Percentiles rank a stretch among this genome's conserved stretches.
phyloP scores from a whole-genome alignment of 1,284 basidiomycete species.

The Bjerkandera adusta region DNA sequence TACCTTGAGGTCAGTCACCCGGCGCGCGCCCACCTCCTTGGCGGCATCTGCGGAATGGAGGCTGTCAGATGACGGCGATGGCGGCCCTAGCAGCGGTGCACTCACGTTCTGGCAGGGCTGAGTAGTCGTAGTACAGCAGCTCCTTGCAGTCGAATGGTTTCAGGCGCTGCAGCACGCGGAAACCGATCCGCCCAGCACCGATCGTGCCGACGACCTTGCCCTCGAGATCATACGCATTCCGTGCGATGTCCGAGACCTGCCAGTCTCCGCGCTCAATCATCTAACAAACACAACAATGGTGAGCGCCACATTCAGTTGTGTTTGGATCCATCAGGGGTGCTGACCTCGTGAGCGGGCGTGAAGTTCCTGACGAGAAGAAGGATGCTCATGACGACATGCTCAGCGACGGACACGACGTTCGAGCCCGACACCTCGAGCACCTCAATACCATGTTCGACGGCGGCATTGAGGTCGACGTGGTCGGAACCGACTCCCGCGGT shows the following conservation, averaged over 20 bases:
- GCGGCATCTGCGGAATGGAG: constrained; percentile 47
- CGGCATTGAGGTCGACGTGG: constrained; percentile 84
- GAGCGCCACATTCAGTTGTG: neutral
- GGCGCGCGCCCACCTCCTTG: constrained; percentile 66
- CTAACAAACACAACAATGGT: constrained; percentile 18
- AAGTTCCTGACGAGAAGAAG: constrained; percentile 85
- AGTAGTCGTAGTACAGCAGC: constrained; percentile 90
- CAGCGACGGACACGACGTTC: constrained; percentile 86
- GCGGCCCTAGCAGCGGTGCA: neutral
- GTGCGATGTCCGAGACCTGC: constrained; percentile 77
- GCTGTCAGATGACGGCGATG: neutral
- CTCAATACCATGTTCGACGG: constrained; percentile 15
- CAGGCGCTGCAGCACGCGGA: constrained; percentile 84
- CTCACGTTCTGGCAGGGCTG: constrained; percentile 66
- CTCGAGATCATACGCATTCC: constrained; percentile 84
- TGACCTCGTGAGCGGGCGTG: constrained; percentile 61
- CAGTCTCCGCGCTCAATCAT: constrained; percentile 82
- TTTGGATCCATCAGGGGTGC: neutral
- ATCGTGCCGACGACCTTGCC: constrained; percentile 89
- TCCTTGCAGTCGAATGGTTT: constrained; percentile 87
- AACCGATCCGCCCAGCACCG: constrained; percentile 86
- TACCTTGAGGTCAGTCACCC: constrained; percentile 75
- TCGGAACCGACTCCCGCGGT: constrained; percentile 94
- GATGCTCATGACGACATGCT: constrained; percentile 83
- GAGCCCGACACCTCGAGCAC: constrained; percentile 25